phyloP scores from a whole-genome alignment of 192 early-diverging fungal genomes.

The Entrophospora sp. region DNA sequence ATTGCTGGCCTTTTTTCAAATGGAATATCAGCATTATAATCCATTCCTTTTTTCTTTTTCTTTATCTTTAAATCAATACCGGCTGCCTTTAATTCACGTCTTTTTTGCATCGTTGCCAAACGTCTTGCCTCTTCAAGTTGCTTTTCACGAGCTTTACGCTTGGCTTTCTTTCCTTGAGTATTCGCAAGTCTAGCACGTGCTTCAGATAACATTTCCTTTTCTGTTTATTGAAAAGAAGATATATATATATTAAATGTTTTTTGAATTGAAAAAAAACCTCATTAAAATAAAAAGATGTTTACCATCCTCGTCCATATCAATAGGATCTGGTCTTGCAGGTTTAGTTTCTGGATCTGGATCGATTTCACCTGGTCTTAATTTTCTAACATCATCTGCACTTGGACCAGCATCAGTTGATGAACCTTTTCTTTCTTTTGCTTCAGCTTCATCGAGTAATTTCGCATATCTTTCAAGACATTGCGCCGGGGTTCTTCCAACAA shows the following conservation, averaged over 20 bases:
- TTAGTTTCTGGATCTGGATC: conserved; percentile 96
- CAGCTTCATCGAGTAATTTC: conserved; percentile 90
- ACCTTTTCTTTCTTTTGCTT: conserved; percentile 63
- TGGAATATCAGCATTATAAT: conserved; percentile 95
- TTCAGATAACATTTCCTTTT: conserved; percentile 99
- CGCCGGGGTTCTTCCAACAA: conserved; percentile 91
- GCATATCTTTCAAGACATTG: conserved; percentile 98
- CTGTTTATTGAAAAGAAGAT: conserved; percentile 24
- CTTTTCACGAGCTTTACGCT: conserved; percentile 96
- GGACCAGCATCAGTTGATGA: conserved; percentile 64
- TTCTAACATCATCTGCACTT: conserved; percentile 75
- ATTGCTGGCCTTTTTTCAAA: conserved; percentile 80
- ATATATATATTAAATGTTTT: not conserved
- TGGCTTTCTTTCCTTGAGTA: conserved; percentile 98
- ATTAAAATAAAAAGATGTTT: not conserved
- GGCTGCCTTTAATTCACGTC: conserved; percentile 92
- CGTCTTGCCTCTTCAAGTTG: conserved; percentile 94
- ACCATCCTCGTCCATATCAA: conserved; percentile 98
- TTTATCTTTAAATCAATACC: conserved; percentile 78
- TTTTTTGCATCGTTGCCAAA: conserved; percentile 83
- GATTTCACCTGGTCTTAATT: conserved; percentile 89
- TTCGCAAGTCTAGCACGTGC: conserved; percentile 97
- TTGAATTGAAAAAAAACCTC: not conserved
- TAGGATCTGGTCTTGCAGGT: conserved; percentile 94
- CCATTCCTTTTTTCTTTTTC: conserved; percentile 70